phyloP scores from a whole-genome alignment of 2,329 filamentous ascomycete genomes.

The Trichoderma koningii region DNA sequence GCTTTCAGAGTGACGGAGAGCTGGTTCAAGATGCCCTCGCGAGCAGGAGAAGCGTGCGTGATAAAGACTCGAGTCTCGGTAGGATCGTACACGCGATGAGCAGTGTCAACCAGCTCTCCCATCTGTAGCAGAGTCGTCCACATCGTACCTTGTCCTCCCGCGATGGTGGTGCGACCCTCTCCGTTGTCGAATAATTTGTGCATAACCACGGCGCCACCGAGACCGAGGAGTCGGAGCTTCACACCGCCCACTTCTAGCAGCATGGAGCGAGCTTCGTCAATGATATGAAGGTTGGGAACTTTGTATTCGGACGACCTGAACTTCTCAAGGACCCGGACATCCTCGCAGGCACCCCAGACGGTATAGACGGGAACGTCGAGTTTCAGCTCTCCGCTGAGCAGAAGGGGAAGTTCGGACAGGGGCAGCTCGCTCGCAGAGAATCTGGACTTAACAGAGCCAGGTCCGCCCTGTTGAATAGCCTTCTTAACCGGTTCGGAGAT shows the following conservation, averaged over 20 bases:
- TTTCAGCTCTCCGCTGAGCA: conserved; percentile 84
- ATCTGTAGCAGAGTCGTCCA: conserved; percentile 98
- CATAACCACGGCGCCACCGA: conserved; percentile 97
- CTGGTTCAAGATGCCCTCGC: conserved; percentile 95
- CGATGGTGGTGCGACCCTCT: conserved; percentile 95
- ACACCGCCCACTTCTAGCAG: conserved; percentile 92
- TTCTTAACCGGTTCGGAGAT: conserved; percentile 78
- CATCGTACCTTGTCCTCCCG: conserved; percentile 97
- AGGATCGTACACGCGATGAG: conserved; percentile 96
- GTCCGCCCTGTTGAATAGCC: conserved; percentile 64
- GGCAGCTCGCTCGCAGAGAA: conserved; percentile 81
- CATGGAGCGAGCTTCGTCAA: conserved; percentile 96
- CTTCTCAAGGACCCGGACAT: conserved; percentile 95
- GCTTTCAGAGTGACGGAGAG: conserved; percentile 96
- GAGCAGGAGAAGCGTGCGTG: conserved; percentile 93
- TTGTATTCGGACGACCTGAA: conserved; percentile 98
- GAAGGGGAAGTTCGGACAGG: conserved; percentile 87
- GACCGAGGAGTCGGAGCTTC: conserved; percentile 88
- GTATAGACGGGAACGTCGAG: conserved; percentile 97
- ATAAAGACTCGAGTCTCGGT: conserved; percentile 96
- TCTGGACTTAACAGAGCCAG: conserved; percentile 80
- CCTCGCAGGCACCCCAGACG: conserved; percentile 98
- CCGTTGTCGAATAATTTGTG: conserved; percentile 99
- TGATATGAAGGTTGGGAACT: conserved; percentile 94
- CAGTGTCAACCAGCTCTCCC: conserved; percentile 96